phyloP scores from a whole-genome alignment of 1,284 basidiomycete species.

The Kalmanozyma brasiliensis region DNA sequence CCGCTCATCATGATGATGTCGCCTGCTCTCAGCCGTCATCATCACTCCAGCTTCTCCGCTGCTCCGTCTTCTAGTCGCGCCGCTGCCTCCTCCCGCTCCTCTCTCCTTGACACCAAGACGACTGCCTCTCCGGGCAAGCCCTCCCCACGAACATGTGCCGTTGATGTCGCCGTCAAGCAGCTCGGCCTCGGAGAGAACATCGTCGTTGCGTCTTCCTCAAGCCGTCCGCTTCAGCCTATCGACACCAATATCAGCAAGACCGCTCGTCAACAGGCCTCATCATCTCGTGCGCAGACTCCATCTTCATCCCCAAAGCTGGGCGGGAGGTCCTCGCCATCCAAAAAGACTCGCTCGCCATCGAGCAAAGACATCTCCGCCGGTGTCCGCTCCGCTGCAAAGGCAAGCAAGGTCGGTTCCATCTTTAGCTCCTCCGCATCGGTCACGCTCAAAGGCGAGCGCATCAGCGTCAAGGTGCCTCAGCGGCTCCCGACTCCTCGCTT shows the following conservation, averaged over 20 bases:
- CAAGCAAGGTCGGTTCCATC: conserved; percentile 4
- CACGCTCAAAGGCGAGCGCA: conserved; percentile 24
- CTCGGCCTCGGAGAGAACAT: background rate
- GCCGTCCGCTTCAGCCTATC: conserved; percentile 21
- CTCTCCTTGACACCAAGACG: background rate
- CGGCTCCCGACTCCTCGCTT: conserved; percentile 33
- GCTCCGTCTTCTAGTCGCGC: conserved; percentile 1
- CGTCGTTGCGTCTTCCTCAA: background rate
- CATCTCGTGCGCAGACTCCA: background rate
- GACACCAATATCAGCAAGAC: conserved; percentile 25
- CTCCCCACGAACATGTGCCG: background rate
- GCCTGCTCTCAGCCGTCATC: conserved; percentile 1
- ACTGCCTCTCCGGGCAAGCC: background rate
- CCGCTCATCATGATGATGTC: conserved; percentile 27
- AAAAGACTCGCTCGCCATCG: conserved; percentile 24
- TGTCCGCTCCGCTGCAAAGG: conserved; percentile 5
- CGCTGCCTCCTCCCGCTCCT: background rate
- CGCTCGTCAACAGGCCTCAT: conserved; percentile 6
- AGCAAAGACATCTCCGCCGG: conserved; percentile 5
- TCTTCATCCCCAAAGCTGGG: conserved; percentile 10
- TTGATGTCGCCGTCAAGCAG: conserved; percentile 11
- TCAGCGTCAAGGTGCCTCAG: conserved; percentile 40
- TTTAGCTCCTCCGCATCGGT: conserved; percentile 13
- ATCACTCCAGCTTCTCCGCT: conserved; percentile 2
- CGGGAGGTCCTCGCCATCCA: background rate